Conservation (phyloP, 2,329 filamentous ascomycete genomes). For the Alternaria arborescens region DNA sequence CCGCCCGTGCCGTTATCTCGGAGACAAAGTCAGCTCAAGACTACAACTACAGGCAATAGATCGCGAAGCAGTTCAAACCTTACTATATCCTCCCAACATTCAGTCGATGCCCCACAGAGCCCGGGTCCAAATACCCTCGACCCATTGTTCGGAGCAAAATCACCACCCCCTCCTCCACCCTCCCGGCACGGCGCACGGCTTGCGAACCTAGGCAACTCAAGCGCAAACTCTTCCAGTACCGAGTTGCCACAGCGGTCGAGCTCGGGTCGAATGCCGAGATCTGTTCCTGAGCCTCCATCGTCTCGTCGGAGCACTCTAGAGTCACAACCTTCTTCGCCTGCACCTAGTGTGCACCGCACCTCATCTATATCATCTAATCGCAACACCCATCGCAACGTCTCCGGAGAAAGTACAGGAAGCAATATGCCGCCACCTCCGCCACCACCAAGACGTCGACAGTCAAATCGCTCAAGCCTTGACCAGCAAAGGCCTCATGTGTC, state of each 20-base stretch:
- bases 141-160: slow-evolving; percentile 30
- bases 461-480: slow-evolving; percentile 45
- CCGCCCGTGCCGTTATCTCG: slow-evolving; percentile 48
- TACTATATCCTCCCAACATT: slow-evolving; percentile 49
- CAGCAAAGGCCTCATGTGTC: slow-evolving; percentile 33
- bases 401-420: slow-evolving; percentile 33
- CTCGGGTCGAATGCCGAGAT: slow-evolving; percentile 29
- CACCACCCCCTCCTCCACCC: slow-evolving; percentile 46
- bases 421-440: slow-evolving; percentile 43
- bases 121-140: slow-evolving; percentile 26
- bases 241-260: slow-evolving; percentile 36
- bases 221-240: slow-evolving; percentile 41
- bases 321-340: slow-evolving; percentile 33
- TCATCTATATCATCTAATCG: slow-evolving; percentile 41
- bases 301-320: slow-evolving; percentile 40
- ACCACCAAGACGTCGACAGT: slow-evolving; percentile 45
- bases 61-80: slow-evolving; percentile 49
- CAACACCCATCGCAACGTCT: slow-evolving; percentile 34
- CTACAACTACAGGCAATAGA: slow-evolving; percentile 32
- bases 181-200: slow-evolving; percentile 44
- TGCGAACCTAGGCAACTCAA: slow-evolving; percentile 32
- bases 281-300: slow-evolving; percentile 29
- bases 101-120: slow-evolving; percentile 36
- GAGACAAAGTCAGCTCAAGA: slow-evolving; percentile 49
- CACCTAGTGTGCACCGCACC: slow-evolving; percentile 32